These are phyloP conservation scores for Discostella stelligera DNA, from an alignment of 352 stramenopile genomes.

Conservation along the genomic window DNA sequence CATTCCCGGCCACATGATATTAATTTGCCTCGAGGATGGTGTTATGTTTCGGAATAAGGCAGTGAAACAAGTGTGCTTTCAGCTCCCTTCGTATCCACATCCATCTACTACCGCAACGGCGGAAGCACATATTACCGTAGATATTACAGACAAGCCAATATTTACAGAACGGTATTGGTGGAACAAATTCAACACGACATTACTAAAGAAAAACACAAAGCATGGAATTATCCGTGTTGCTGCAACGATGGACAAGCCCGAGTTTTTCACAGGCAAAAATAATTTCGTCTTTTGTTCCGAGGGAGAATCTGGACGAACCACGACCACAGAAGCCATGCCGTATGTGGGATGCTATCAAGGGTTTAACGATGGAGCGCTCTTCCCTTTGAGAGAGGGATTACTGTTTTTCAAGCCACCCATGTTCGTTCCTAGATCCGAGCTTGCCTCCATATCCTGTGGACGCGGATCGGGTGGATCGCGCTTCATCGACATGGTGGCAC, in stretches of 20 bases:
- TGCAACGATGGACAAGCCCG: slow-evolving; percentile 17
- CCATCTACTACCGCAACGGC: background rate
- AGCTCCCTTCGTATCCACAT: slow-evolving; percentile 45
- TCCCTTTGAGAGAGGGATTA: slow-evolving; percentile 71
- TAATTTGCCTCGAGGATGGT: slow-evolving; percentile 49
- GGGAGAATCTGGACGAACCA: slow-evolving; percentile 37
- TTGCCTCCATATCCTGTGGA: slow-evolving; percentile 69
- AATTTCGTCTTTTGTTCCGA: slow-evolving; percentile 52
- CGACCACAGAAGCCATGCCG: slow-evolving; percentile 62
- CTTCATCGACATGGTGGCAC: slow-evolving; percentile 75
- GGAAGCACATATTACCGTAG: background rate
- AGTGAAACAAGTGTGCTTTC: slow-evolving; percentile 66
- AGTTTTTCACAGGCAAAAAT: background rate
- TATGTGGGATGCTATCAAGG: slow-evolving; percentile 75
- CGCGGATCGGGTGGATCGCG: slow-evolving; percentile 53
- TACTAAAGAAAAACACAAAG: slow-evolving; percentile 4
- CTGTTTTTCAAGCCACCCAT: slow-evolving; percentile 77
- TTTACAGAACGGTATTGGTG: slow-evolving; percentile 34
- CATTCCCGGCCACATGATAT: slow-evolving; percentile 51
- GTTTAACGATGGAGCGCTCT: slow-evolving; percentile 74
- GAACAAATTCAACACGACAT: slow-evolving; percentile 15
- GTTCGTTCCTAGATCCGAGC: slow-evolving; percentile 56
- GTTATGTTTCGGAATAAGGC: slow-evolving; percentile 54
- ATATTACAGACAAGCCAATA: slow-evolving; percentile 2
- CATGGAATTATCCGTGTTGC: slow-evolving; percentile 27